Percentiles rank a stretch among this genome's conserved stretches.
These are phyloP conservation scores for Leccinellum albellum DNA, from an alignment of 768 basidiomycete genomes.

Conservation along the genomic window DNA sequence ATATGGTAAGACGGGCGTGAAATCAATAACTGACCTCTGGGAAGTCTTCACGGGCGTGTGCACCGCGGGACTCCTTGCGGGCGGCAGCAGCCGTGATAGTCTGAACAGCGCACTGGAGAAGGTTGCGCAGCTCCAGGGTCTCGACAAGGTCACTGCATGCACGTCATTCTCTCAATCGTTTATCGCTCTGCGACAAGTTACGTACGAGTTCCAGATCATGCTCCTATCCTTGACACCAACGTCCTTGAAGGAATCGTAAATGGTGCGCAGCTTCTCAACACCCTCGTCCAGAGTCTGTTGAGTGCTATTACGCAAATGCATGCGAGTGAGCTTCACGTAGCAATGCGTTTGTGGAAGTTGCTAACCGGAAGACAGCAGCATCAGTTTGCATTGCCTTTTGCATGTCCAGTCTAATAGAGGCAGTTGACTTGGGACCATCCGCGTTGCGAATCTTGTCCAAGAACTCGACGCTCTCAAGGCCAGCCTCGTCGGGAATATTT, in stretches of 20 bases:
- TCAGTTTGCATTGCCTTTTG: slow-evolving; percentile 99
- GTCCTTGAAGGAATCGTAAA: slow-evolving; percentile 86
- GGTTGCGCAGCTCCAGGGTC: slow-evolving; percentile 94
- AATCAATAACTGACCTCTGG: slow-evolving; percentile 62
- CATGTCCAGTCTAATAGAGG: slow-evolving; percentile 90
- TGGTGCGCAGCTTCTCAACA: slow-evolving; percentile 77
- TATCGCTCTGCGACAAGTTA: slow-evolving; percentile 3
- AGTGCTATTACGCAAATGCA: slow-evolving; percentile 48
- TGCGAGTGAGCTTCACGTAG: neutral
- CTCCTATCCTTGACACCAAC: slow-evolving; percentile 97
- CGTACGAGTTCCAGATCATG: slow-evolving; percentile 99
- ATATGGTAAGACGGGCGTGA: neutral
- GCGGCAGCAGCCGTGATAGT: slow-evolving; percentile 91
- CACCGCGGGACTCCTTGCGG: slow-evolving; percentile 96
- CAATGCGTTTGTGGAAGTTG: neutral
- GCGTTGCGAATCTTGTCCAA: slow-evolving; percentile 86
- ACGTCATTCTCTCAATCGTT: slow-evolving; percentile 7
- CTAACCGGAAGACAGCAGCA: slow-evolving; percentile 91
- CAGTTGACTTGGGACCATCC: slow-evolving; percentile 79
- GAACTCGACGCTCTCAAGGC: slow-evolving; percentile 78
- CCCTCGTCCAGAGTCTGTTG: slow-evolving; percentile 89
- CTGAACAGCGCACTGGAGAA: slow-evolving; percentile 92
- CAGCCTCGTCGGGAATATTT: slow-evolving; percentile 80
- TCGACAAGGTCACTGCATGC: slow-evolving; percentile 83
- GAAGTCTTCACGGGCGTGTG: slow-evolving; percentile 97